Evolutionary conservation across 352 stramenopile genomes (phyloP), one percentile per base, ranked within the genome.

Genomic region (Saprolegnia parasitica): DNA sequence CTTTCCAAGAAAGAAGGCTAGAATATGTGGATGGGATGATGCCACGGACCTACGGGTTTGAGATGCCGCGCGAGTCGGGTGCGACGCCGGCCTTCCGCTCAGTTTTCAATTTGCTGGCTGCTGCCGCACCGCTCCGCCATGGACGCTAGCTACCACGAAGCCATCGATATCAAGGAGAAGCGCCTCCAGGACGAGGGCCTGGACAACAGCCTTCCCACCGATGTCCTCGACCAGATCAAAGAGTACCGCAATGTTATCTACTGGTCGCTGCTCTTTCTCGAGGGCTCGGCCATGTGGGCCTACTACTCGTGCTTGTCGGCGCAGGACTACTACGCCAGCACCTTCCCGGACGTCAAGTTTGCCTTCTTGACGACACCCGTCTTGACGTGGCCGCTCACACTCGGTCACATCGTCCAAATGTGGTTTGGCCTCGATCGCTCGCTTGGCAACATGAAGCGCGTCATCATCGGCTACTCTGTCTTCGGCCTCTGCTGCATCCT

Each of bases 281-380:
- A 88, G 54, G 81, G 73, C 21, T 83, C 84, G 1, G 81, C 88
- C 35, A 73, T 91, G 29, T 91, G 84, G 81, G 79, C 80, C 15
- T 90, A 87, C 75, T 88, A 88, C 68, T 89, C 80, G 74, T 91
- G 81, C 57, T 72, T 91, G 52, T 88, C 80, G 52, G 80, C 80
- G 0, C 80, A 90, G 24, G 76, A 88, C 62, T 91, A 86, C 57
- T 89, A 90, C 72, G 65, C 57, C 35, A 61, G 75, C 11, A 56
- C 77, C 56, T 91, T 89, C 72, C 74, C 81, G 0, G 57, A 79
- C 24, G 75, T 88, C 52, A 72, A 85, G 58, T 91, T 91, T 61
- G 78, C 76, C 13, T 90, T 90, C 76, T 62, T 91, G 6, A 90
- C 81, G 15, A 90, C 79, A 65, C 72, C 87, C 0, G 65, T 68